Conservation (phyloP, 768 basidiomycete species). For the Tephrocybe rancida region DNA sequence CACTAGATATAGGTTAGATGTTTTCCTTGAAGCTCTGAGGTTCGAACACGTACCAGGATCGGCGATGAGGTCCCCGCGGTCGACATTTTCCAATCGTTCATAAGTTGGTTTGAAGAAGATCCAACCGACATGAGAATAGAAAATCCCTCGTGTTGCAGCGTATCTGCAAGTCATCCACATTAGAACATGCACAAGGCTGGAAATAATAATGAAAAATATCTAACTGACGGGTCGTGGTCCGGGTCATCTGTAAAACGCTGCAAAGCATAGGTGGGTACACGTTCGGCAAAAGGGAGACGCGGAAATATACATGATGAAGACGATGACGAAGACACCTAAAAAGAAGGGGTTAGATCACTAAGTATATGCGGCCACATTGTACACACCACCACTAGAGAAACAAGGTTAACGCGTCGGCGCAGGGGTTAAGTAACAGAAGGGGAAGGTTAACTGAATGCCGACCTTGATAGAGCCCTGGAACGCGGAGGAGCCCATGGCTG, state of each 20-base stretch:
- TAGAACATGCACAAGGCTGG: neutral
- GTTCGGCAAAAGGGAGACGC: neutral
- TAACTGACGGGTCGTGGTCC: slow-evolving; percentile 61
- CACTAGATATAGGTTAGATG: slow-evolving; percentile 32
- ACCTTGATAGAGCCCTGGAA: slow-evolving; percentile 85
- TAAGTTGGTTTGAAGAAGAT: slow-evolving; percentile 80
- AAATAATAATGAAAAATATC: neutral
- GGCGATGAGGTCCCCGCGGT: slow-evolving; percentile 64
- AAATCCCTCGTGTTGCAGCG: slow-evolving; percentile 70
- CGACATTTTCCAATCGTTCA: slow-evolving; percentile 60
- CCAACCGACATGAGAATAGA: slow-evolving; percentile 86
- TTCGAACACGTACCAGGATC: slow-evolving; percentile 58
- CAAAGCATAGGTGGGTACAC: neutral
- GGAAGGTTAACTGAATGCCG: slow-evolving; percentile 6
- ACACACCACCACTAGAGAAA: slow-evolving; percentile 52
- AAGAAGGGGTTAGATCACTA: neutral
- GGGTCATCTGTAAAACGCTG: slow-evolving; percentile 75
- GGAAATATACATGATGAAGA: slow-evolving; percentile 64
- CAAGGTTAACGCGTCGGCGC: slow-evolving; percentile 1
- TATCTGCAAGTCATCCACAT: slow-evolving; percentile 45
- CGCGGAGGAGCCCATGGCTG: slow-evolving; percentile 68
- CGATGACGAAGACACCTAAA: slow-evolving; percentile 73
- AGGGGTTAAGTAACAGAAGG: neutral
- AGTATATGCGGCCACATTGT: neutral
- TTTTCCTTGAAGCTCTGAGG: neutral